Percentiles rank a stretch among this genome's conserved stretches.
Evolutionary conservation across 164 flowering plant genomes (phyloP).

Genomic region (Magnolia sinica): DNA sequence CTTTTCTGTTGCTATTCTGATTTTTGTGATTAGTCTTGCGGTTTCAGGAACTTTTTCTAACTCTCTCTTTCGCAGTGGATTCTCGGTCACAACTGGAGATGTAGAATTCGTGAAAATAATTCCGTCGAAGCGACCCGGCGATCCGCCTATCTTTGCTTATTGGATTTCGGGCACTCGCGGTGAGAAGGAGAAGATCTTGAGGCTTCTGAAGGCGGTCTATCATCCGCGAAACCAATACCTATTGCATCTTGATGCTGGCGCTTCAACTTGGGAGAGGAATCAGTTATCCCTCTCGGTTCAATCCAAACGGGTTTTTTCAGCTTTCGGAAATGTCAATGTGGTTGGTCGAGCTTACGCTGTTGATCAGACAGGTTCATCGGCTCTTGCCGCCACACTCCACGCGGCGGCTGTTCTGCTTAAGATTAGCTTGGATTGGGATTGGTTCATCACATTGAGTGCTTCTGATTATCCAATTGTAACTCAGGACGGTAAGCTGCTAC

Average conservation of each 20-base stretch:
- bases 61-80: conserved; percentile 2
- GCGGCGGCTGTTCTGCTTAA: conserved; percentile 47
- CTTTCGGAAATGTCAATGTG: conserved; percentile 44
- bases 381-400: conserved; percentile 42
- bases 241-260: conserved; percentile 34
- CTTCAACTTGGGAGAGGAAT: conserved; percentile 31
- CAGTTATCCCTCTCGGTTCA: conserved; percentile 23
- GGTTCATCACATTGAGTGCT: conserved; percentile 40
- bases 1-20: conserved; percentile 5
- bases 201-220: conserved; percentile 44
- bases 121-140: conserved; percentile 24
- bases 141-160: conserved; percentile 51
- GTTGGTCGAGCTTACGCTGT: conserved; percentile 33
- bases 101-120: conserved; percentile 1
- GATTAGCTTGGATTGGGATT: conserved; percentile 30
- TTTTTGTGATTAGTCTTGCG: conserved; percentile 9
- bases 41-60: conserved; percentile 14
- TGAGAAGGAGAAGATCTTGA: conserved; percentile 28
- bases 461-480: conserved; percentile 52
- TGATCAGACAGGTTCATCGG: conserved; percentile 39
- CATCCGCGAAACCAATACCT: conserved; percentile 61
- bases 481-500: conserved; percentile 47
- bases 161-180: conserved; percentile 42
- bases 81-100: conserved; percentile 2
- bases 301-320: conserved; percentile 27